Evolutionary conservation across 176 grass and related monocot species (phyloP), one percentile per base, ranked within the genome.

Genomic region (Oropetium thomaeum): DNA sequence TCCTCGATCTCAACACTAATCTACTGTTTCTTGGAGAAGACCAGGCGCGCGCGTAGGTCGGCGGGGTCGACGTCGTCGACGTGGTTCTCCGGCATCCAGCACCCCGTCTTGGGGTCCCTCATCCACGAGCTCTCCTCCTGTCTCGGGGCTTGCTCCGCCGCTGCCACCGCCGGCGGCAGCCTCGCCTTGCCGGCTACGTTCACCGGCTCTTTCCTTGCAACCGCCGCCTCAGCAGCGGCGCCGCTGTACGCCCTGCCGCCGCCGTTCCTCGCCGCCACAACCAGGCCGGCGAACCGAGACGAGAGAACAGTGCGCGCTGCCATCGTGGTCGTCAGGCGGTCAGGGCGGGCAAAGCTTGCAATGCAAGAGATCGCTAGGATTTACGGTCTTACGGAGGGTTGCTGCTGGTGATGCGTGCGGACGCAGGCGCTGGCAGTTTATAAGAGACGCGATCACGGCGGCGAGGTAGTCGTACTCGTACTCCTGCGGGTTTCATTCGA

Each of bases 51-150:
- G 51, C 81, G 75, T 20, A 92, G 71, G 19, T 89, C 83, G 22
- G 86, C 89, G 9, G 37, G 71, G 47, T 89, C 80, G 22, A 84
- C 61, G 54, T 57, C 45, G 23, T 31, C 17, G 47, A 96, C 72
- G 74, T 76, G 81, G 37, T 84, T 83, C 77, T 91, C 83, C 9
- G 89, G 92, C 59, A 88, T 80, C 92, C 83, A 91, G 48, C 58
- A 81, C 6, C 92, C 86, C 9, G 86, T 91, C 66, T 82, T 87
- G 14, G 92, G 92, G 37, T 96, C 83, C 58, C 83, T 85, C 89
- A 85, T 91, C 92, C 92, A 96, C 62, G 73, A 96, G 17, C 71
- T 17, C 49, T 76, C 88, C 76, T 72, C 82, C 71, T 70, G n/a
- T 51, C 53, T 65, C 5, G 54, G 2, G 19, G 47, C 72, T 28